These are phyloP conservation scores for Atkinsonella hypoxylon DNA, from an alignment of 2,329 filamentous ascomycete genomes.

Conservation along the genomic window DNA sequence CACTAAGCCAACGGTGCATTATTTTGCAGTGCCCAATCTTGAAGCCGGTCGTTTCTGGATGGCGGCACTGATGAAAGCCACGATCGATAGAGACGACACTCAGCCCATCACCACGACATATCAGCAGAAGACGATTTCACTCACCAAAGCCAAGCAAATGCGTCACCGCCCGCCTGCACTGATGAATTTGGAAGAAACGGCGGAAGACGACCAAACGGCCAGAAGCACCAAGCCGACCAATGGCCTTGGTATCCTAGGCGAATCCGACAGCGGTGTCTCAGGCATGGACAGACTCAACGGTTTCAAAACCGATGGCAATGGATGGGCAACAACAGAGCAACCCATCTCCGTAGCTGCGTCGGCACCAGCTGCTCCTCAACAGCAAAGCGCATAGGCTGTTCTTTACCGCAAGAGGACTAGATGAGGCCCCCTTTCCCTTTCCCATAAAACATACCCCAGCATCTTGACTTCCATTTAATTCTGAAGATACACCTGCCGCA, in stretches of 20 bases:
- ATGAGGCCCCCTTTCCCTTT: background rate
- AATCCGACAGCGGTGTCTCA: conserved; percentile 30
- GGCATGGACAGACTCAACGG: conserved; percentile 28
- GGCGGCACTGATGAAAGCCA: conserved; percentile 97
- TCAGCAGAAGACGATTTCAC: conserved; percentile 90
- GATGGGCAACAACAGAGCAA: background rate
- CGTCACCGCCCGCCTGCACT: conserved; percentile 81
- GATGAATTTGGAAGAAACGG: conserved; percentile 51
- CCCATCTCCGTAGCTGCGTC: conserved; percentile 11
- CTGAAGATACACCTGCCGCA: background rate
- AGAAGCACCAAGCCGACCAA: conserved; percentile 17
- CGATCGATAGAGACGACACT: conserved; percentile 81
- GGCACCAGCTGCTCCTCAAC: conserved; percentile 12
- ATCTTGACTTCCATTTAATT: too few relatives aligned
- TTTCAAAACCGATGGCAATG: conserved; percentile 21
- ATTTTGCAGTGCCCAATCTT: conserved; percentile 89
- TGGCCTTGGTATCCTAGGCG: conserved; percentile 31
- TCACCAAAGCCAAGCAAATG: conserved; percentile 78
- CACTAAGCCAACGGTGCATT: conserved; percentile 93
- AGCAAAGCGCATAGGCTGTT: conserved; percentile 20
- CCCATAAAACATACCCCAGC: background rate
- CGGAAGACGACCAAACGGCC: conserved; percentile 16
- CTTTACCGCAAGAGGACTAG: conserved; percentile 7
- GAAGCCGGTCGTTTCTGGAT: conserved; percentile 90
- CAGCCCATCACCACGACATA: conserved; percentile 80